Evolutionary conservation across 2,329 filamentous ascomycete genomes (phyloP).

Genomic region (Claviceps quebecensis): DNA sequence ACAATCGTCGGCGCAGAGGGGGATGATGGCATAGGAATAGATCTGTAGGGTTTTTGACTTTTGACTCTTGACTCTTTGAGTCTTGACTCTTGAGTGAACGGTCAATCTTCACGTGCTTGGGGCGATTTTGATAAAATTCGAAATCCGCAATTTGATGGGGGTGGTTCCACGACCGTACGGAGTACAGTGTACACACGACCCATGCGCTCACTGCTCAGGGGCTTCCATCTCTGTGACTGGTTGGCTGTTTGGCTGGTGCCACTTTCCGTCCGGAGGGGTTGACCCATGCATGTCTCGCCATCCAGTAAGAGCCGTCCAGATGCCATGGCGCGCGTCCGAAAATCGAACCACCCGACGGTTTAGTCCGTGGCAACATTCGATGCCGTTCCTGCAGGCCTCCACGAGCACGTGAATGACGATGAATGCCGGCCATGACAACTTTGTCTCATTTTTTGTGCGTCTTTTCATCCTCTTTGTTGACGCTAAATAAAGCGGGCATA

Average conservation of each 20-base stretch:
- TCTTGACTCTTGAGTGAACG: not conserved
- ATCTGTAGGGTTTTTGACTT: too few relatives aligned
- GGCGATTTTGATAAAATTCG: not conserved
- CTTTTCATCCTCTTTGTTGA: too few relatives aligned
- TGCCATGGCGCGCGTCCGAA: not conserved
- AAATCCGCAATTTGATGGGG: not conserved
- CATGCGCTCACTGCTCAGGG: too few relatives aligned
- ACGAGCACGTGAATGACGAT: not conserved
- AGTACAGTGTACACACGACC: too few relatives aligned
- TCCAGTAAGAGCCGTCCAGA: not conserved
- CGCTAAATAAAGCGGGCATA: too few relatives aligned
- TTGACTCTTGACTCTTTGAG: not conserved
- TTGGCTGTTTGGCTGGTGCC: not conserved
- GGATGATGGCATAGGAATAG: not conserved
- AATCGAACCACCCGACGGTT: conserved; percentile 1
- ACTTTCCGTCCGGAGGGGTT: not conserved
- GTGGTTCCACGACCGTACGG: too few relatives aligned
- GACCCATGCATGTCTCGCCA: too few relatives aligned
- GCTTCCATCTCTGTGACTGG: too few relatives aligned
- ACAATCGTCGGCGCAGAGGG: too few relatives aligned
- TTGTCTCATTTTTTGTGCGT: too few relatives aligned
- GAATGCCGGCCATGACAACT: not conserved
- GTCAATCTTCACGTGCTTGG: not conserved
- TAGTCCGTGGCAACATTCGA: not conserved
- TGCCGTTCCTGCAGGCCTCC: not conserved